Evolutionary conservation across 768 basidiomycete genomes (phyloP).

Genomic region (Collybiopsis confluens): DNA sequence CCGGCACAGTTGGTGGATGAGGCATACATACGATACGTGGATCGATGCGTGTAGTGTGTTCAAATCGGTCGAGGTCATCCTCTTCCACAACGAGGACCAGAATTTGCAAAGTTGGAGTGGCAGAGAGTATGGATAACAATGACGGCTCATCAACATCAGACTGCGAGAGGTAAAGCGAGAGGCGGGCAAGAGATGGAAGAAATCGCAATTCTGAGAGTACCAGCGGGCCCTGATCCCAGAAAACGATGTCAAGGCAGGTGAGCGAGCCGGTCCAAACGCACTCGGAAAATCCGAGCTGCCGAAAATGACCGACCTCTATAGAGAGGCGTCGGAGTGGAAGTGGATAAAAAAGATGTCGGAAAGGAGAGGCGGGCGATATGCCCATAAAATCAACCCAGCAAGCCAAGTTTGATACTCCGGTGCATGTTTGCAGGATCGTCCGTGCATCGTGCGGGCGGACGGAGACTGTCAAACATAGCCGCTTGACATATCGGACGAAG

Average conservation of each 20-base stretch:
- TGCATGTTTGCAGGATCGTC: constrained; percentile 31
- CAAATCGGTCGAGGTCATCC: not conserved
- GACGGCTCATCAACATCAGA: not conserved
- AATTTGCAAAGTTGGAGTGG: constrained; percentile 21
- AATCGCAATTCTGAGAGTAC: constrained; percentile 23
- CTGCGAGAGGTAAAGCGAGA: constrained; percentile 18
- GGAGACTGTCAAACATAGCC: constrained; percentile 32
- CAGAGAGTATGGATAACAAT: constrained; percentile 21
- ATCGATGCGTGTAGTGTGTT: constrained; percentile 11
- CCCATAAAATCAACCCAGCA: constrained; percentile 31
- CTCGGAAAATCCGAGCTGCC: constrained; percentile 15
- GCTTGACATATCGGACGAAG: constrained; percentile 32
- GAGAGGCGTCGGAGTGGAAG: constrained; percentile 29
- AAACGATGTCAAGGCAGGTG: constrained; percentile 35
- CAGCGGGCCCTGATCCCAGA: constrained; percentile 24
- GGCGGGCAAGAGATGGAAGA: constrained; percentile 27
- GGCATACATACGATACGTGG: constrained; percentile 28
- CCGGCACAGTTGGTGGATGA: constrained; percentile 25
- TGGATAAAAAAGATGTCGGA: constrained; percentile 18
- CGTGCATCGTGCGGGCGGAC: constrained; percentile 23
- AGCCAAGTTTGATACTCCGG: constrained; percentile 31
- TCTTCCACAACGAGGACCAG: constrained; percentile 23
- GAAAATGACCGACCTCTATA: constrained; percentile 28
- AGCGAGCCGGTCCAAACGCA: constrained; percentile 23
- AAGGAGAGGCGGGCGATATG: constrained; percentile 16